Base-by-base conservation (phyloP, 2,329 filamentous ascomycete species). In the Lachnellula subtilissima region DNA sequence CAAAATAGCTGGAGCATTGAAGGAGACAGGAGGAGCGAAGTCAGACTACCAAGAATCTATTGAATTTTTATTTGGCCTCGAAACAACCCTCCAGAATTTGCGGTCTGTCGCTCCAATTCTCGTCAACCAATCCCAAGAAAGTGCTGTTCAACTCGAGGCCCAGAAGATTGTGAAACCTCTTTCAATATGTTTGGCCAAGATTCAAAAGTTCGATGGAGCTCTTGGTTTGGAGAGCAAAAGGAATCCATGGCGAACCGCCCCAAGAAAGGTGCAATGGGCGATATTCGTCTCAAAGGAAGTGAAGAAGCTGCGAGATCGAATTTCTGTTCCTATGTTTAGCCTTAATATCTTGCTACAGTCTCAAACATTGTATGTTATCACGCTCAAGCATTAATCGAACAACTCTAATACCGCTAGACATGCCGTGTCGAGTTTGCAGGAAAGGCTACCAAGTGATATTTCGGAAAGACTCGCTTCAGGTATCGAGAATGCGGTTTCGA, bases 281-380 rank as follows among this genome's bases (percentile, higher is more conserved):
- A 15, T 52, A 19, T 22, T 14, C 14, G 37, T 43, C 28, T 42
- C 49, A 17, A 52, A 52, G 49, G 36, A 52, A 43, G 49, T 52
- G 32, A 40, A 52, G 36, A 28, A n/a, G 12, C 39, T 52, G 14
- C 17, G 49, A 22, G 49, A 52, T 14, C 35, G 49, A 42, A 52
- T 52, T 39, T 52, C 49, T 9, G 49, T 52, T 9, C 49, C 49
- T n/a, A 52, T 52, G 17, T 40, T 39, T 4, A 52, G 49, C 39
- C 35, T 52, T 14, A 52, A 52, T 40, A 52, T 52, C 15, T 32
- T 52, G 28, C 39, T 52, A 23, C 49, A 52, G 22, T 45, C 49
- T 14, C 36, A 52, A 40, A 43, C 49, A 25, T 28, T 52, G 49
- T 52, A 50, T 36, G 48, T 50, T 32, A 11, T 32, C 28, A 4